Percentiles rank a stretch among this genome's conserved stretches.
These are phyloP conservation scores for Penicillium sp. DNA, from an alignment of 2,329 filamentous ascomycete genomes.

Conservation along the genomic window DNA sequence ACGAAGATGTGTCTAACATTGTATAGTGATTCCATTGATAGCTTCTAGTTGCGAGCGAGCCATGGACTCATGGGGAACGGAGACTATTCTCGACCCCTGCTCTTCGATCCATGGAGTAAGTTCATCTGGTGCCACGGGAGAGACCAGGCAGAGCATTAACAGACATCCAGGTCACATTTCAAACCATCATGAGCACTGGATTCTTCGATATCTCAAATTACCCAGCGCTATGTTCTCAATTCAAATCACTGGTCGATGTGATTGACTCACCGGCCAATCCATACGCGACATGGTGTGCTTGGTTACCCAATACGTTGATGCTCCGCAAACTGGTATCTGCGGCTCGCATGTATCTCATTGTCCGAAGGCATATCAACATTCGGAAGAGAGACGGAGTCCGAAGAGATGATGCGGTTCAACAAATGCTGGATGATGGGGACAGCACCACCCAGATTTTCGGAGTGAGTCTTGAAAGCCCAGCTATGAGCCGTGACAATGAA, in stretches of 20 bases:
- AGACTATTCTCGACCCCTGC: slow-evolving; percentile 5
- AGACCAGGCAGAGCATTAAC: neutral
- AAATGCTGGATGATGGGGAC: slow-evolving; percentile 11
- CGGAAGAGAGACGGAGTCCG: neutral
- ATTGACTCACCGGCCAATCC: slow-evolving; percentile 7
- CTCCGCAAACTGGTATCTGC: slow-evolving; percentile 2
- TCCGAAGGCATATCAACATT: neutral
- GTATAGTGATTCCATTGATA: slow-evolving; percentile 6
- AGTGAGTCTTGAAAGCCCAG: neutral
- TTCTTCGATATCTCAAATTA: slow-evolving; percentile 10
- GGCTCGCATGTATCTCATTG: neutral
- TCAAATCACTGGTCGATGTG: slow-evolving; percentile 6
- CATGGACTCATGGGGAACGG: slow-evolving; percentile 2
- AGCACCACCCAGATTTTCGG: slow-evolving; percentile 1
- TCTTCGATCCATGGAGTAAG: slow-evolving; percentile 10
- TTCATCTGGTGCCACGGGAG: neutral
- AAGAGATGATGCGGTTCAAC: slow-evolving; percentile 6
- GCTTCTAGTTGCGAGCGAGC: slow-evolving; percentile 6
- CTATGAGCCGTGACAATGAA: too few species aligned
- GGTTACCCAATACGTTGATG: slow-evolving; percentile 1
- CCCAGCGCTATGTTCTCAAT: slow-evolving; percentile 1
- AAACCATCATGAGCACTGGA: slow-evolving; percentile 6
- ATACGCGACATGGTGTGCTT: slow-evolving; percentile 2
- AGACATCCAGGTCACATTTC: slow-evolving; percentile 5
- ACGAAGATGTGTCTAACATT: too few species aligned